Base-by-base conservation (phyloP, 2,329 filamentous ascomycete species). In the Sporothrix schenckii region DNA sequence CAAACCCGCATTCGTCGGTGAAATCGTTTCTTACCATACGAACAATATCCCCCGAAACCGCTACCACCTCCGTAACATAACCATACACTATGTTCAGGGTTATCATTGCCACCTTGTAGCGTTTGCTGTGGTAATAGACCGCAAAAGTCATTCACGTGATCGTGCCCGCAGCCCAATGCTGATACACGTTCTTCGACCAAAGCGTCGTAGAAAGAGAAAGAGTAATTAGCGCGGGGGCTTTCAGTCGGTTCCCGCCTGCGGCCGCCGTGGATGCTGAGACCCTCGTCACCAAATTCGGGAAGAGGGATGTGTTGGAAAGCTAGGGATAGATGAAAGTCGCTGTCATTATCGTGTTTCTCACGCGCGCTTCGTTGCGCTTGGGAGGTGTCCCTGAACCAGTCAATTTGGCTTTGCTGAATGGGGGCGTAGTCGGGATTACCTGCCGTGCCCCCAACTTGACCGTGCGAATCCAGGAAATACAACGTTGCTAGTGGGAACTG, bases 121-220 rank as follows among this genome's bases (percentile, higher is more conserved):
- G 50, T 53, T 21, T 53, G 2, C 19, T 53, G 50, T 53, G 50
- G 50, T 24, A 53, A n/a, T n/a, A 21, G 6, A 53, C 19, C 50
- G 19, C 50, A 53, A 53, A 53, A 53, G n/a, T 53, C 50, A 53
- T 53, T 53, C 50, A 53, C 50, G 50, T 53, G 50, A 53, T 53
- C 50, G n/a, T 53, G 50, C 50, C 50, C 50, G 6, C 50, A 53
- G 50, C n/a, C 50, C 19, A 53, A 53, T 53, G 50, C 50, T 10
- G 6, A 53, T 53, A 53, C 24, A 3, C 50, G 2, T 53, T 53
- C 50, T 53, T 53, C 19, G 5, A 53, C 50, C 11, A 53, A 53
- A 53, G 50, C 50, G 50, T 53, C 50, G 50, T 53, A 53, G 19
- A 53, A 53, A 53, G 24, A n/a, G 50, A n/a, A 21, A 53, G n/a